Percentiles rank a stretch among this genome's conserved stretches.
phyloP scores from a whole-genome alignment of 2,329 filamentous ascomycete species.

The Tolypocladium sp. region DNA sequence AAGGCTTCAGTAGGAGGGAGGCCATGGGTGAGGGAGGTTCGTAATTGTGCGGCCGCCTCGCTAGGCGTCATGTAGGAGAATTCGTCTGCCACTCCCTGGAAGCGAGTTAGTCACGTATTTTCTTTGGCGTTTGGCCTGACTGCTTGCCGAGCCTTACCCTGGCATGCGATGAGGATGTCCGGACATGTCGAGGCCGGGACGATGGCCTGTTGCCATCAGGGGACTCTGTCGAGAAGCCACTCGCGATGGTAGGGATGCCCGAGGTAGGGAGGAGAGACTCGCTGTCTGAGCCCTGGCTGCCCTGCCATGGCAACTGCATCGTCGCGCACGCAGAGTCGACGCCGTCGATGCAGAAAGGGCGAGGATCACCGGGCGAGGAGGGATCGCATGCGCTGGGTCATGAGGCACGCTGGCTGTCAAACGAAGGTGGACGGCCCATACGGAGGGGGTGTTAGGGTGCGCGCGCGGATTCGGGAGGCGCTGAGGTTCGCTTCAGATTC shows the following conservation, averaged over 20 bases:
- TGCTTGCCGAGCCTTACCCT: conserved; percentile 29
- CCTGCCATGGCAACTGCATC: conserved; percentile 30
- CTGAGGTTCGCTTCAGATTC: not conserved
- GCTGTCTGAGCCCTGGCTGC: conserved; percentile 19
- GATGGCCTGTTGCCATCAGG: conserved; percentile 15
- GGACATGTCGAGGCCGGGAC: conserved; percentile 25
- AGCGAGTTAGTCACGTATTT: not conserved
- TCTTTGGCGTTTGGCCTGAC: not conserved
- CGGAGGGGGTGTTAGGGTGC: not conserved
- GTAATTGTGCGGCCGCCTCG: conserved; percentile 68
- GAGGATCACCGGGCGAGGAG: conserved; percentile 6
- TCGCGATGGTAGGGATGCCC: conserved; percentile 22
- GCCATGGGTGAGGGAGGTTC: conserved; percentile 76
- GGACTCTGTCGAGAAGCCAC: conserved; percentile 12
- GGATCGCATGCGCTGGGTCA: conserved; percentile 13
- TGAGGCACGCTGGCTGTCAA: conserved; percentile 6
- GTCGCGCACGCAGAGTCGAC: conserved; percentile 10
- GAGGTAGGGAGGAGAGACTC: conserved; percentile 24
- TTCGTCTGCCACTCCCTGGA: conserved; percentile 46
- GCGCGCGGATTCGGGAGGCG: not conserved
- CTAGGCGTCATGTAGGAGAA: conserved; percentile 62
- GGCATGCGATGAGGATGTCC: conserved; percentile 47
- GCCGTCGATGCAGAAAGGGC: conserved; percentile 8
- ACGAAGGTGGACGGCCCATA: not conserved
- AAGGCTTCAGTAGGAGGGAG: conserved; percentile 75